phyloP scores from a whole-genome alignment of 1,284 basidiomycete genomes.

The Pholiota adiposa region DNA sequence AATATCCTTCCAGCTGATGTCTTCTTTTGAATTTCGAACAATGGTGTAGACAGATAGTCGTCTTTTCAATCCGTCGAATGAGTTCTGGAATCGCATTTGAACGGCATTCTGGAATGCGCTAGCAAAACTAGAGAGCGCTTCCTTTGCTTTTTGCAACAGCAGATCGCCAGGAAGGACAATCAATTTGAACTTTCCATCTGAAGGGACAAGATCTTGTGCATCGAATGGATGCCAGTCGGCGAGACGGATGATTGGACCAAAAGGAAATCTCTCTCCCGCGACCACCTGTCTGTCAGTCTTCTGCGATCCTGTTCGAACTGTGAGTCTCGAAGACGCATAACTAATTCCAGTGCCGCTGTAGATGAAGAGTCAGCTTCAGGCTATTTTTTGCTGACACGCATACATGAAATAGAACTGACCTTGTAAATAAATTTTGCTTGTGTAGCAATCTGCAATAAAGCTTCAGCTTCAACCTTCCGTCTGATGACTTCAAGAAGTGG shows the following conservation, averaged over 20 bases:
- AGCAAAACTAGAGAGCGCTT: background rate
- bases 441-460: conserved; percentile 1
- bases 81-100: background rate
- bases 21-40: background rate
- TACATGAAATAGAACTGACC: background rate
- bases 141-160: background rate
- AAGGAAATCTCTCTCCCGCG: conserved; percentile 26
- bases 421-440: conserved; percentile 14
- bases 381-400: no score
- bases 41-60: background rate
- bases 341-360: conserved; percentile 27
- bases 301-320: background rate
- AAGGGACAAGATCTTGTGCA: conserved; percentile 27
- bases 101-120: background rate
- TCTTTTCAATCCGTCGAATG: background rate
- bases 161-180: conserved; percentile 26
- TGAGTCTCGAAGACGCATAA: conserved; percentile 10
- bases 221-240: conserved; percentile 28
- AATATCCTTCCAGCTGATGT: conserved; percentile 9
- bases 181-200: conserved; percentile 30
- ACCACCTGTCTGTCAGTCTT: conserved; percentile 8
- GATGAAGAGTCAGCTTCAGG: no score
- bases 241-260: conserved; percentile 22
- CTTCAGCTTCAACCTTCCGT: background rate
- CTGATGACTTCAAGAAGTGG: background rate